Percentiles rank a stretch among this genome's conserved stretches.
These are phyloP conservation scores for Phlegmacium glaucopus DNA, from an alignment of 768 basidiomycete genomes.

Conservation along the genomic window DNA sequence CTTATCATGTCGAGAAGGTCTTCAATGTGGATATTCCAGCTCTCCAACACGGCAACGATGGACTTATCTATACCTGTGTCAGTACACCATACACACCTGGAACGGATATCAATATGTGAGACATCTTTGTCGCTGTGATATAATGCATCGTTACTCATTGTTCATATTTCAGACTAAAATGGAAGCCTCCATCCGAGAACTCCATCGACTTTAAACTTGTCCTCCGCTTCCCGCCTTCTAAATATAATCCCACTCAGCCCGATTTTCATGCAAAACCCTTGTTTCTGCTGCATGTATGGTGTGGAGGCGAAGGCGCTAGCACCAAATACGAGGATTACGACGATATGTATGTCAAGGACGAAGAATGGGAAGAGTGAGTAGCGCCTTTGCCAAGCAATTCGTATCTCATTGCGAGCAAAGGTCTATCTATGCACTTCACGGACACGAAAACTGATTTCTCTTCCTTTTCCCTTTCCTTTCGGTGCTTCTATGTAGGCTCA, in stretches of 20 bases:
- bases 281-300: conserved; percentile 81
- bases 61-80: conserved; percentile 94
- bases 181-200: conserved; percentile 98
- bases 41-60: conserved; percentile 91
- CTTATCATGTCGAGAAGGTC: conserved; percentile 86
- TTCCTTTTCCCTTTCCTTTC: background rate
- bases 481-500: conserved; percentile 54
- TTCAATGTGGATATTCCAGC: conserved; percentile 80
- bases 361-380: conserved; percentile 90
- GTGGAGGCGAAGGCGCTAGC: conserved; percentile 57
- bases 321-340: conserved; percentile 83
- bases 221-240: conserved; percentile 81
- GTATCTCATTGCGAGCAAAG: conserved; percentile 9
- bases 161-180: conserved; percentile 70
- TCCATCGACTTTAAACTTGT: conserved; percentile 97
- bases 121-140: conserved; percentile 6
- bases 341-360: conserved; percentile 78
- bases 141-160: conserved; percentile 1
- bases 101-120: conserved; percentile 88
- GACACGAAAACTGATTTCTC: conserved; percentile 6
- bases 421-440: conserved; percentile 3
- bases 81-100: conserved; percentile 78
- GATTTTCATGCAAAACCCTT: conserved; percentile 84
- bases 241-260: conserved; percentile 51
- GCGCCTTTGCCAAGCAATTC: conserved; percentile 8